Base-by-base conservation (phyloP, 2,329 filamentous ascomycete genomes). In the Cladosporium sp. region DNA sequence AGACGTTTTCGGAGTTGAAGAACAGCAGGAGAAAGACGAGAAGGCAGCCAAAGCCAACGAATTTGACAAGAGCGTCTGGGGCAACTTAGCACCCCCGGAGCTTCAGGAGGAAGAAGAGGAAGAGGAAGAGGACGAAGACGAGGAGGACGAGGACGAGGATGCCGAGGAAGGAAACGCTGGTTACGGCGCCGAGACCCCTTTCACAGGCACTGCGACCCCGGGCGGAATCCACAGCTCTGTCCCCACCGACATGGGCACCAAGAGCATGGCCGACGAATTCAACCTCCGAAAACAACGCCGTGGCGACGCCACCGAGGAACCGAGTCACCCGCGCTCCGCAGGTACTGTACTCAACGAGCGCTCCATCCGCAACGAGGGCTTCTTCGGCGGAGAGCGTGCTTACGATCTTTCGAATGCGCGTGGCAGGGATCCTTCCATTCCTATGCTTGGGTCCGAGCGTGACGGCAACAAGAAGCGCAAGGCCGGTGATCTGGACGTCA, bases 331-430 rank as follows among this genome's bases (percentile, higher is more conserved):
- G 7, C 84, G 88, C 58, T 85, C 85, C 18, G 90, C 93, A 13
- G 95, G 93, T 70, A 90, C 89, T 16, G 85, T 98, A 44, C 80
- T 98, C 18, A 89, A 89, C 9, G 92, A 98, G 72, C 87, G 87
- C 54, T 85, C 92, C 66, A 85, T 91, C 18, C 83, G 86, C 48
- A 83, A 89, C 4, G 86, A 91, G 61, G 93, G 93, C 43, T 97
- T 98, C 81, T 97, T 98, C 68, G 93, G 93, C 61, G 91, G 89
- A 62, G 92, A 97, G 67, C 86, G 89, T 65, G 87, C 87, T 13
- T 98, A 98, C 72, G 91, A 98, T 71, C 79, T 98, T 57, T 85
- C 78, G 56, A 82, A 74, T 58, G 76, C 74, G 32, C 69, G 59
- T 51, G 62, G 61, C 52, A 68, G 67, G 35, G 72, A 70, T 58